These are phyloP conservation scores for Batkoa obscura DNA, from an alignment of 371 early-diverging fungal species.

Conservation along the genomic window DNA sequence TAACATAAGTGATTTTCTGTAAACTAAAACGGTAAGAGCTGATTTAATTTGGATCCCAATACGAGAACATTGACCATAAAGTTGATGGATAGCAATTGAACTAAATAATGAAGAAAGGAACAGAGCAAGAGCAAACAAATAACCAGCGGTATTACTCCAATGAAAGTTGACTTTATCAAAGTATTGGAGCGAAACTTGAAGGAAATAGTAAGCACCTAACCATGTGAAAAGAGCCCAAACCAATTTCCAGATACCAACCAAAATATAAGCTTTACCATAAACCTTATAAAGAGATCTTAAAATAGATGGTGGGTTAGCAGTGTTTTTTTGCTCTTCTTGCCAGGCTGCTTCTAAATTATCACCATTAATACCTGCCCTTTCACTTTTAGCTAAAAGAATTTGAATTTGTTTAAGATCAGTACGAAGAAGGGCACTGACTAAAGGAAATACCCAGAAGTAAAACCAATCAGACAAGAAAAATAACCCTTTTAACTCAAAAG, in stretches of 20 bases:
- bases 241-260: constrained; percentile 36
- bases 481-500: constrained; percentile 10
- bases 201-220: constrained; percentile 27
- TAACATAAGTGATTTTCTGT: constrained; percentile 38
- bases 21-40: constrained; percentile 42
- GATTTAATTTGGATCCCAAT: constrained; percentile 43
- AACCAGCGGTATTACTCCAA: constrained; percentile 13
- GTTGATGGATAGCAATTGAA: constrained; percentile 30
- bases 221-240: constrained; percentile 34
- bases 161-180: constrained; percentile 8
- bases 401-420: constrained; percentile 10
- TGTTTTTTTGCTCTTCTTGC: constrained; percentile 8
- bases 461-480: constrained; percentile 14
- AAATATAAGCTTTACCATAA: constrained; percentile 14
- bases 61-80: constrained; percentile 26
- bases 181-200: constrained; percentile 19
- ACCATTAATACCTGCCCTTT: constrained; percentile 11
- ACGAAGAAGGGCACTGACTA: constrained; percentile 9
- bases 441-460: constrained; percentile 12
- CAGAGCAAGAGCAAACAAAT: constrained; percentile 26
- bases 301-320: constrained; percentile 5
- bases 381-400: constrained; percentile 6
- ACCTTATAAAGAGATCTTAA: constrained; percentile 8
- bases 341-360: constrained; percentile 12
- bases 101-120: constrained; percentile 18